Evolutionary conservation across 2,329 filamentous ascomycete genomes (phyloP).

Genomic region (Sporothrix mexicana): DNA sequence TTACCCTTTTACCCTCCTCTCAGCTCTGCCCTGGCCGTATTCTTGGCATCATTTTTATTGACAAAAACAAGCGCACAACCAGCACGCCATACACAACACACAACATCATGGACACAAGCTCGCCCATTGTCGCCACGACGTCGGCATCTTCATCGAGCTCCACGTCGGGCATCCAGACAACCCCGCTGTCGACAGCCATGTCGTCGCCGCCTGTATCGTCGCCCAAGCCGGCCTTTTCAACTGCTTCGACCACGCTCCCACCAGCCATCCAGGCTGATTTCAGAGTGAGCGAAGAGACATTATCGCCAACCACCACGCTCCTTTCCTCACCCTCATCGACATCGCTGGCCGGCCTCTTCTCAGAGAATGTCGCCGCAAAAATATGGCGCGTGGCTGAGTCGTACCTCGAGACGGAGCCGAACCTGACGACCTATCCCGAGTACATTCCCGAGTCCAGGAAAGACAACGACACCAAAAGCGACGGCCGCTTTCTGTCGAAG

Average conservation of each 20-base stretch:
- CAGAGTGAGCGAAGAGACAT: neutral
- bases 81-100: too few relatives aligned
- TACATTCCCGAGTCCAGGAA: constrained; percentile 25
- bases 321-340: neutral
- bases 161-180: neutral
- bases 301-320: neutral
- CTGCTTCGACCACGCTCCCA: neutral
- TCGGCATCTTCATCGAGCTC: neutral
- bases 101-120: constrained; percentile 7
- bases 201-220: constrained; percentile 18
- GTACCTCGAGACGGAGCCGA: constrained; percentile 25
- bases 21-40: neutral
- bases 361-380: constrained; percentile 34
- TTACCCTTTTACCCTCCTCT: constrained; percentile 8
- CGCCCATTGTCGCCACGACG: neutral
- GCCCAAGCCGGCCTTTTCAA: neutral
- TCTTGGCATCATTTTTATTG: neutral
- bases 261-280: neutral
- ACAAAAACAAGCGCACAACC: neutral
- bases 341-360: constrained; percentile 28
- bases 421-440: constrained; percentile 32
- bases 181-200: neutral
- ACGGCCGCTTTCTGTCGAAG: constrained; percentile 28
- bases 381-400: constrained; percentile 35
- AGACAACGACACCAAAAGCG: neutral